phyloP scores from a whole-genome alignment of 2,329 filamentous ascomycete species.

The Escovopsis weberi region DNA sequence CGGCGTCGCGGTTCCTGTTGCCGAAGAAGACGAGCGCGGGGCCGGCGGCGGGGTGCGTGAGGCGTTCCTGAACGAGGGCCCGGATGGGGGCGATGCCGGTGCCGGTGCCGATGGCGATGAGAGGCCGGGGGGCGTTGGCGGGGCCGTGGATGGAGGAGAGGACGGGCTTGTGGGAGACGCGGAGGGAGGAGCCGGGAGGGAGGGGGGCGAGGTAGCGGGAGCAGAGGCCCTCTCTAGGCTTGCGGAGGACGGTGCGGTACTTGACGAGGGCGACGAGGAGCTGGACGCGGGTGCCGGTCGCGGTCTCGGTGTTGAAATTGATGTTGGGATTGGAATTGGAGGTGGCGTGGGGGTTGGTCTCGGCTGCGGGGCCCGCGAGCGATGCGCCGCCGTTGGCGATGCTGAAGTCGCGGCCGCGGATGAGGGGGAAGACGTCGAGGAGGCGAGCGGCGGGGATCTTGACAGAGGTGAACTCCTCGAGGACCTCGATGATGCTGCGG shows the following conservation, averaged over 20 bases:
- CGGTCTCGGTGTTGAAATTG: slow-evolving; percentile 17
- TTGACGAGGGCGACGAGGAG: slow-evolving; percentile 79
- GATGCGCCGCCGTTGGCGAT: slow-evolving; percentile 59
- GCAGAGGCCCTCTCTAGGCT: slow-evolving; percentile 74
- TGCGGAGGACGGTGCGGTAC: slow-evolving; percentile 76
- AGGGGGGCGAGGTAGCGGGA: slow-evolving; percentile 70
- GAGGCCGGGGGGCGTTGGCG: slow-evolving; percentile 31
- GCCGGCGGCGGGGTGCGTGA: slow-evolving; percentile 13
- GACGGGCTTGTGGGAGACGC: slow-evolving; percentile 41
- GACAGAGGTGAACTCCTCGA: slow-evolving; percentile 79
- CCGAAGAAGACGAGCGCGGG: slow-evolving; percentile 64
- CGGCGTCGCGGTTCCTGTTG: slow-evolving; percentile 56
- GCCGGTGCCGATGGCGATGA: slow-evolving; percentile 69
- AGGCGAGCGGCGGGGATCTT: slow-evolving; percentile 63
- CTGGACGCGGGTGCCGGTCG: slow-evolving; percentile 39
- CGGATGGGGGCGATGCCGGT: slow-evolving; percentile 80
- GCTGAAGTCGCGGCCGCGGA: slow-evolving; percentile 87
- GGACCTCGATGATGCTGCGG: slow-evolving; percentile 79
- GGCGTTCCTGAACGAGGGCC: slow-evolving; percentile 64
- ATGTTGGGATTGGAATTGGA: slow-evolving; percentile 6
- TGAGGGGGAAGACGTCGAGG: slow-evolving; percentile 59
- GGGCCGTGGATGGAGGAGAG: slow-evolving; percentile 26
- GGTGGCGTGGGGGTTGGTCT: slow-evolving; percentile 9
- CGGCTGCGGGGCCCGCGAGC: slow-evolving; percentile 7
- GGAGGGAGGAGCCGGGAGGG: slow-evolving; percentile 39